Percentiles rank a stretch among this genome's conserved stretches.
phyloP scores from a whole-genome alignment of 2,329 filamentous ascomycete genomes.

The Sporothrix dimorphospora region DNA sequence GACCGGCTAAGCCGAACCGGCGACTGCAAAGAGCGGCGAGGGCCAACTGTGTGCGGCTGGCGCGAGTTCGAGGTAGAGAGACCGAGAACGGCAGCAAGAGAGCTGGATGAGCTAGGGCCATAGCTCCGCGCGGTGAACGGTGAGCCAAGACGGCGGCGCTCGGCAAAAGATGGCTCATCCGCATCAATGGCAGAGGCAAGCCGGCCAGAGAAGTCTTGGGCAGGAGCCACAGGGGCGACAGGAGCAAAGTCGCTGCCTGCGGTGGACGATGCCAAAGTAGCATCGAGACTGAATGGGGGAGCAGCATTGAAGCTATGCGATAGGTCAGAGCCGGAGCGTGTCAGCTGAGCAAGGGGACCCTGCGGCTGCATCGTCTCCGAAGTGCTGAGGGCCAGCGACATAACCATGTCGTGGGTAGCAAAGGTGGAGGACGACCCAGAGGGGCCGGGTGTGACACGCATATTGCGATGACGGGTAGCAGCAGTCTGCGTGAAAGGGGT shows the following conservation, averaged over 20 bases:
- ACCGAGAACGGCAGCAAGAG: conserved; percentile 48
- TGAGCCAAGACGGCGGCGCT: conserved; percentile 52
- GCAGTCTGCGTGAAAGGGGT: conserved; percentile 57
- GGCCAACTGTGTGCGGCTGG: conserved; percentile 55
- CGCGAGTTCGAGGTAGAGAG: conserved; percentile 43
- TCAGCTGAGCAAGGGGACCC: conserved; percentile 63
- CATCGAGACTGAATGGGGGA: not conserved
- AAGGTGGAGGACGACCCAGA: conserved; percentile 54
- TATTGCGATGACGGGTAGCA: conserved; percentile 53
- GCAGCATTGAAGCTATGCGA: not conserved
- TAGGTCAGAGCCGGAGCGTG: conserved; percentile 43
- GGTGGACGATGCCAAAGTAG: not conserved
- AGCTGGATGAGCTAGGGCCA: conserved; percentile 61
- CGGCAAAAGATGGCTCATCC: conserved; percentile 39
- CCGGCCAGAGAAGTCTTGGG: conserved; percentile 19
- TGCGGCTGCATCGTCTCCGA: conserved; percentile 66
- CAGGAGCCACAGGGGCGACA: not conserved
- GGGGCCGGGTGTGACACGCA: conserved; percentile 46
- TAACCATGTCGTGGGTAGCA: conserved; percentile 62
- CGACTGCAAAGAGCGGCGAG: conserved; percentile 56
- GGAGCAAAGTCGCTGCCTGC: not conserved
- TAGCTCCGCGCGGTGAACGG: conserved; percentile 63
- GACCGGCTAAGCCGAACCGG: conserved; percentile 58
- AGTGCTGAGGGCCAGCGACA: conserved; percentile 66
- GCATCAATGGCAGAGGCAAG: conserved; percentile 30